Base-by-base conservation (phyloP, 2,329 filamentous ascomycete genomes). In the Aspergillus costaricaensis region DNA sequence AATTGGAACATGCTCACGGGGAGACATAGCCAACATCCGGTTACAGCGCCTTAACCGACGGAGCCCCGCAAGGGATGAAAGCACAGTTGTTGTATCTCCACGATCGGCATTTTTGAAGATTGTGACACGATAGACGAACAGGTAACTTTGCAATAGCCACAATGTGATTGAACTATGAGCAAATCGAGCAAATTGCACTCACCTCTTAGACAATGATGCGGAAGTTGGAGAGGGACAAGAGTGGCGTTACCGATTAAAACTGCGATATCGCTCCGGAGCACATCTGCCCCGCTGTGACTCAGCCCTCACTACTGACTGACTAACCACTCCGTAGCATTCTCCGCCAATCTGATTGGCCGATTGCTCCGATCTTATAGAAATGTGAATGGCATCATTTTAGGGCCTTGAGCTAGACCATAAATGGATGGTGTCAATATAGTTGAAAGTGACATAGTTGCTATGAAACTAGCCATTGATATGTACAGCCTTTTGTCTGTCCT, bases 231-330 rank as follows among this genome's bases (percentile, higher is more conserved):
- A 64, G 52, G 48, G 59, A 64, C 59, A 47, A 64, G 60, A 60
- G 67, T 70, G 68, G 65, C 65, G 62, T 51, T 43, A 55, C 50
- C 63, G 59, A 36, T 36, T 41, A 36, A 38, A 59, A 59, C 61
- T 67, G 73, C 72, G 73, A 75, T 74, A 70, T 74, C 73, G 71
- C 71, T 68, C 61, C 50, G 52, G 60, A 55, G 56, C 61, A 57
- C 51, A 54, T 61, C 58, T 23, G 64, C 63, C 65, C 64, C 65
- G 60, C 62, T 61, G 58, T 71, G 64, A 71, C 67, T 71, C 69
- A 71, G 60, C 64, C 48, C 53, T 51, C 51, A 39, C 58, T 58
- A 58, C 0, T 36, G 32, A 36, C 48, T 55, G 32, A 21, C 8
- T 3, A 14, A 30, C 12, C 25, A 30, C 10, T 12, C n/a, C 10